Evolutionary conservation across 768 basidiomycete species (phyloP).

Genomic region (Mrakia blollopis): DNA sequence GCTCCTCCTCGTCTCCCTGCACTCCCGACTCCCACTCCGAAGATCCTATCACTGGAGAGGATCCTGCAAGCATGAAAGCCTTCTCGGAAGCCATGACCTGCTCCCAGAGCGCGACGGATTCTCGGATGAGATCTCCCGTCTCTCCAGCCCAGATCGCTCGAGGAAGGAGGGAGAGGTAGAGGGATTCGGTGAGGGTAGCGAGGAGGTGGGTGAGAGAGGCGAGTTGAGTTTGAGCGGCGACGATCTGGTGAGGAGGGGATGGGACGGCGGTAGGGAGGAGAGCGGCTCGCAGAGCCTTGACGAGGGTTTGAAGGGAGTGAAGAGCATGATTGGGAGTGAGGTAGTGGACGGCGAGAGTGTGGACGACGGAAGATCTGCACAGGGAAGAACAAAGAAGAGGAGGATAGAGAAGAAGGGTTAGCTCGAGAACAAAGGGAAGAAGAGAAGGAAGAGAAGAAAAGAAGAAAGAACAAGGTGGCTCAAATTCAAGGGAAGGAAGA

Average conservation of each 20-base stretch:
- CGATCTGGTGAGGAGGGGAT: conserved; percentile 30
- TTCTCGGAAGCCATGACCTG: conserved; percentile 40
- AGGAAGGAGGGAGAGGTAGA: conserved; percentile 36
- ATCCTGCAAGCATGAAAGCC: conserved; percentile 36
- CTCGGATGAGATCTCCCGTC: conserved; percentile 39
- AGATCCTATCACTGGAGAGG: conserved; percentile 33
- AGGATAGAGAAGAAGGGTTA: neutral
- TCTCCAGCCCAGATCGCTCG: conserved; percentile 40
- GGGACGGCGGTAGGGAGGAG: conserved; percentile 13
- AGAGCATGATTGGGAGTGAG: conserved; percentile 38
- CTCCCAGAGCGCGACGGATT: conserved; percentile 39
- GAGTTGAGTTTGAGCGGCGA: conserved; percentile 39
- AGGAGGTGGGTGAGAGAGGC: conserved; percentile 39
- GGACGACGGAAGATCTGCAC: conserved; percentile 37
- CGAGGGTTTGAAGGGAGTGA: conserved; percentile 34
- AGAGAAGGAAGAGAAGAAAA: neutral
- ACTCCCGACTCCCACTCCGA: conserved; percentile 19
- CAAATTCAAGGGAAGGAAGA: neutral
- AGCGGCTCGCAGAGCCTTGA: conserved; percentile 19
- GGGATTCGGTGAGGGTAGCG: conserved; percentile 36
- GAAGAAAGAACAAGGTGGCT: neutral
- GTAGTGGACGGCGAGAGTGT: conserved; percentile 40
- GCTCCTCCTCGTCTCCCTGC: conserved; percentile 2
- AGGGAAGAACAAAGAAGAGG: neutral
- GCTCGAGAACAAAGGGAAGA: neutral